Evolutionary conservation across 208 protist genomes (phyloP).

Genomic region (Trypanosoma vivax): DNA sequence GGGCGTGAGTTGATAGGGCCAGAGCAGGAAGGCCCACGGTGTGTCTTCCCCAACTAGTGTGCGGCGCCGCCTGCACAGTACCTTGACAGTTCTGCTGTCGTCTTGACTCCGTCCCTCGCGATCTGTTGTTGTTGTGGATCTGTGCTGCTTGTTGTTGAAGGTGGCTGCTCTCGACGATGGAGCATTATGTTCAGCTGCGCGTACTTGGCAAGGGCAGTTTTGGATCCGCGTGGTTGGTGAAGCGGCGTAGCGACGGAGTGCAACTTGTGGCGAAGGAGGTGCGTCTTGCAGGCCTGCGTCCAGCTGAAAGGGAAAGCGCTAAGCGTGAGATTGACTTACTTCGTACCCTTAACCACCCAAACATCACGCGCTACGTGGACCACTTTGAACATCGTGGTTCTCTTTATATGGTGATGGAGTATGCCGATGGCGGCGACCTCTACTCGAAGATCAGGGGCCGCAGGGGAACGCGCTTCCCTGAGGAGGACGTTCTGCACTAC

Average conservation of each 20-base stretch:
- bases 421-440: slow-evolving; percentile 85
- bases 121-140: not conserved
- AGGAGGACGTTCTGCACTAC: slow-evolving; percentile 79
- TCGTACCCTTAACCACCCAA: slow-evolving; percentile 76
- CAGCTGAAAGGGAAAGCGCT: slow-evolving; percentile 70
- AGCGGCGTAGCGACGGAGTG: slow-evolving; percentile 64
- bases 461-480: slow-evolving; percentile 50
- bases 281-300: slow-evolving; percentile 63
- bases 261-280: slow-evolving; percentile 90
- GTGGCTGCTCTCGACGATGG: slow-evolving; percentile 28
- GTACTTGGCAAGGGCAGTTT: slow-evolving; percentile 91
- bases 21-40: no score
- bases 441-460: slow-evolving; percentile 82
- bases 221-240: slow-evolving; percentile 85
- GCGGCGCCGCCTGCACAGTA: no score
- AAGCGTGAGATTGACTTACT: slow-evolving; percentile 89
- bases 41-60: no score
- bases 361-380: slow-evolving; percentile 88
- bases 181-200: slow-evolving; percentile 80
- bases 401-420: slow-evolving; percentile 92
- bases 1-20: no score
- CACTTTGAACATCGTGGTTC: slow-evolving; percentile 77
- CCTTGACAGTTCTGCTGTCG: no score
- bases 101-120: no score
- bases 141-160: not conserved